These are phyloP conservation scores for Stenocarpella maydis DNA, from an alignment of 2,329 filamentous ascomycete genomes.

Conservation along the genomic window DNA sequence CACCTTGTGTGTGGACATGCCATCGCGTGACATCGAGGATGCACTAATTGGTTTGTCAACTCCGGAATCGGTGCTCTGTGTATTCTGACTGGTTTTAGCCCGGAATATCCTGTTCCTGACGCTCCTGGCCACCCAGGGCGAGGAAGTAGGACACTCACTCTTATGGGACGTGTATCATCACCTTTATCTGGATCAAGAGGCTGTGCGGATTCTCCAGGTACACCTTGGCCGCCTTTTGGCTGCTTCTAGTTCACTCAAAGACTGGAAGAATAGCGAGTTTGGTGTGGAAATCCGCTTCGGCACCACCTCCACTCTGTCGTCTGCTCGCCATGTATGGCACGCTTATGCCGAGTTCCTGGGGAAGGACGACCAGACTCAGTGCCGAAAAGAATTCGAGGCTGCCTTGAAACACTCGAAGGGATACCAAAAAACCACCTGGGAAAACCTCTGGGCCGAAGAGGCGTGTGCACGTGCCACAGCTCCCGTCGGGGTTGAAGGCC, in stretches of 20 bases:
- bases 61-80: background rate
- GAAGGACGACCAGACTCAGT: constrained; percentile 35
- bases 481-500: constrained; percentile 7
- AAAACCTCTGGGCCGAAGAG: too few relatives aligned
- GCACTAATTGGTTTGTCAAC: constrained; percentile 56
- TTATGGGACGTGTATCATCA: constrained; percentile 67
- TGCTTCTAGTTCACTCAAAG: constrained; percentile 47
- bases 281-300: constrained; percentile 40
- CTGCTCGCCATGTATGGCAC: constrained; percentile 52
- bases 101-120: constrained; percentile 63
- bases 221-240: constrained; percentile 55
- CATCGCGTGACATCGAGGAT: constrained; percentile 52
- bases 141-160: constrained; percentile 39
- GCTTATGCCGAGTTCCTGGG: constrained; percentile 41
- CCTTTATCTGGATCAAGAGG: constrained; percentile 51
- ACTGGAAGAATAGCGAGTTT: constrained; percentile 57
- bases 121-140: constrained; percentile 54
- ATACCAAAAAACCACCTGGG: background rate
- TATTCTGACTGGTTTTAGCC: constrained; percentile 47
- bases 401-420: constrained; percentile 16
- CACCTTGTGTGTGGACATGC: constrained; percentile 54
- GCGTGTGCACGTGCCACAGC: background rate
- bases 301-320: constrained; percentile 42
- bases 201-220: constrained; percentile 46
- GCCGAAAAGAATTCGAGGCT: constrained; percentile 36